Evolutionary conservation across 306 rosid genomes (phyloP).

Genomic region (Luffa aegyptiaca): DNA sequence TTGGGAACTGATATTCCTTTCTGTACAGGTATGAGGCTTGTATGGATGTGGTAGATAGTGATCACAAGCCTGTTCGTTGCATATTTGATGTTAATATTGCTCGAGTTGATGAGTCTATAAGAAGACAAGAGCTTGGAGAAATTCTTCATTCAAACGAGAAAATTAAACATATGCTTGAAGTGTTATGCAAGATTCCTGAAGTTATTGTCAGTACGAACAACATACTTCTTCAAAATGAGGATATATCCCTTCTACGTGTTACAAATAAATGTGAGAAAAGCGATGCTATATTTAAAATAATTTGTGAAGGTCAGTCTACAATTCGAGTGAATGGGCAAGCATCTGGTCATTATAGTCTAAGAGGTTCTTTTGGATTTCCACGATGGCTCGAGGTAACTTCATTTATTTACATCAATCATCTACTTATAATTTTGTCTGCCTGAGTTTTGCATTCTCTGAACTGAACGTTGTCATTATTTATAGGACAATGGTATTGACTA

Average conservation of each 20-base stretch:
- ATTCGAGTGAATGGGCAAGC: constrained; percentile 41
- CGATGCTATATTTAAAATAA: constrained; percentile 59
- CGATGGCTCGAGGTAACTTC: constrained; percentile 89
- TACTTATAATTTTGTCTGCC: not conserved
- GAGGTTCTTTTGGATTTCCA: constrained; percentile 87
- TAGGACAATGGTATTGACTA: not conserved
- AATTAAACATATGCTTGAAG: constrained; percentile 42
- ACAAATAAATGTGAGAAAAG: constrained; percentile 59
- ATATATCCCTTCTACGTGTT: constrained; percentile 73
- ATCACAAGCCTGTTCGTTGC: constrained; percentile 97
- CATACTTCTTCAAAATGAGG: constrained; percentile 86
- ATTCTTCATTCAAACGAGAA: constrained; percentile 62
- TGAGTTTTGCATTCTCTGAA: not conserved
- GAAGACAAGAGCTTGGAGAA: constrained; percentile 85
- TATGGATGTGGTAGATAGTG: constrained; percentile 97
- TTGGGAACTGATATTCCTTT: constrained; percentile 7
- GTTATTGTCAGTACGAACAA: constrained; percentile 85
- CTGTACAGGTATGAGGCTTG: constrained; percentile 79
- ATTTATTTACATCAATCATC: constrained; percentile 15
- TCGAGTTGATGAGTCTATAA: constrained; percentile 78
- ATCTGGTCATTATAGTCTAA: constrained; percentile 35
- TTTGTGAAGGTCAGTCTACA: constrained; percentile 69
- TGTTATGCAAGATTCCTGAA: constrained; percentile 70
- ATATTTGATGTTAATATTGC: constrained; percentile 73
- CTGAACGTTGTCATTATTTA: not conserved